phyloP scores from a whole-genome alignment of 1,284 basidiomycete genomes.

The Schizopora paradoxa region DNA sequence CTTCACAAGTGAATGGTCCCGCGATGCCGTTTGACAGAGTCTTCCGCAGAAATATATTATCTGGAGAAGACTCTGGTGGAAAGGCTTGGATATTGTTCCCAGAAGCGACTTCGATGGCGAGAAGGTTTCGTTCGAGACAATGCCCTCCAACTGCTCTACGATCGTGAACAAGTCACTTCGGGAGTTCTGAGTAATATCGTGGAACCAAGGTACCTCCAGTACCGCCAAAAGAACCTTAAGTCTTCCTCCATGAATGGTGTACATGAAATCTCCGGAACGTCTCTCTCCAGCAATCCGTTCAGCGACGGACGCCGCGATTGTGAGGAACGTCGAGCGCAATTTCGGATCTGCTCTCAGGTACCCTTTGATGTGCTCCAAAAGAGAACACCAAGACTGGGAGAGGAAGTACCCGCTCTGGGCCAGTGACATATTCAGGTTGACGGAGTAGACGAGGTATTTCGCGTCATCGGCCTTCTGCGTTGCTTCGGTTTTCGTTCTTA shows the following conservation, averaged over 20 bases:
- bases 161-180: slow-evolving; percentile 60
- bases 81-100: slow-evolving; percentile 57
- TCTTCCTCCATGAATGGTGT: slow-evolving; percentile 72
- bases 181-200: slow-evolving; percentile 51
- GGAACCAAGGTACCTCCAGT: slow-evolving; percentile 75
- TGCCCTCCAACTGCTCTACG: slow-evolving; percentile 53
- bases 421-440: slow-evolving; percentile 84
- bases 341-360: slow-evolving; percentile 55
- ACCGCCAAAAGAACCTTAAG: slow-evolving; percentile 71
- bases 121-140: slow-evolving; percentile 72
- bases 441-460: slow-evolving; percentile 50
- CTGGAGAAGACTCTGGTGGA: slow-evolving; percentile 79
- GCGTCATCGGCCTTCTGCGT: slow-evolving; percentile 40
- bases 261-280: slow-evolving; percentile 80
- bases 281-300: slow-evolving; percentile 64
- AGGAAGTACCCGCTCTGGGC: slow-evolving; percentile 74
- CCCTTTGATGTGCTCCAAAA: slow-evolving; percentile 62
- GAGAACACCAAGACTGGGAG: slow-evolving; percentile 72
- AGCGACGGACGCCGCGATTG: slow-evolving; percentile 60
- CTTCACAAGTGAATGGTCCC: slow-evolving; percentile 44
- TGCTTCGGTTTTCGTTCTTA: slow-evolving; percentile 36
- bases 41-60: slow-evolving; percentile 73
- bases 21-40: slow-evolving; percentile 49
- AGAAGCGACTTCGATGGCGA: slow-evolving; percentile 73
- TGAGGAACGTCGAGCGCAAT: slow-evolving; percentile 52